Conservation (phyloP, 2,329 filamentous ascomycete species). For the Cryphonectria carpinicola region DNA sequence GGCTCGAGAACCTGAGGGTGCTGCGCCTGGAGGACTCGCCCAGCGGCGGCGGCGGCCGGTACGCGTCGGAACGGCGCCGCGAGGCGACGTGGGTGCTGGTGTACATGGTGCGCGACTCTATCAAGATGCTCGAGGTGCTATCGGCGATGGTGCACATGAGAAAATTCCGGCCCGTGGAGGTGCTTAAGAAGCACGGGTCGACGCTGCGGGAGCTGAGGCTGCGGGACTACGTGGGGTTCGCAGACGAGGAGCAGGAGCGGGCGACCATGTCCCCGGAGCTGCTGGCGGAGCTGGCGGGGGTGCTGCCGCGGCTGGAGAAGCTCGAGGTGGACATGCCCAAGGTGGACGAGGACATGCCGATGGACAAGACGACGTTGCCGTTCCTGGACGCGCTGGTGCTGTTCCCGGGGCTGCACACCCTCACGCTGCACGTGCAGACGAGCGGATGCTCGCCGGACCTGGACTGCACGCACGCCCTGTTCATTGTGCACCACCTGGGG, state of each 20-base stretch:
- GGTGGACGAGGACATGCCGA: too few relatives aligned
- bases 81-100: too few relatives aligned
- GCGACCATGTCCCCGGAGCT: conserved; percentile 45
- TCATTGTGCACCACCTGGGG: conserved; percentile 41
- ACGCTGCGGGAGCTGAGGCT: conserved; percentile 46
- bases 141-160: conserved; percentile 47
- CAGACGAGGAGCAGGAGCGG: conserved; percentile 44
- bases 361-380: too few relatives aligned
- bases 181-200: conserved; percentile 42
- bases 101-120: conserved; percentile 43
- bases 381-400: conserved; percentile 45
- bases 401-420: conserved; percentile 45
- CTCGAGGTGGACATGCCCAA: conserved; percentile 56
- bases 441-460: conserved; percentile 37
- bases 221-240: conserved; percentile 51
- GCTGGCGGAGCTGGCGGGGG: conserved; percentile 39
- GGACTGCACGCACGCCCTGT: conserved; percentile 43
- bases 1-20: conserved; percentile 39
- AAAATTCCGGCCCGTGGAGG: conserved; percentile 46
- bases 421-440: conserved; percentile 53
- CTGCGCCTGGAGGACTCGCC: too few relatives aligned
- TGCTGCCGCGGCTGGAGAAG: conserved; percentile 40
- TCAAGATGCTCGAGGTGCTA: conserved; percentile 43
- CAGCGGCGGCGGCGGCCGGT: too few relatives aligned
- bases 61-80: too few relatives aligned